Base-by-base conservation (phyloP, 2,329 filamentous ascomycete genomes). In the Microdochium trichocladiopsis region DNA sequence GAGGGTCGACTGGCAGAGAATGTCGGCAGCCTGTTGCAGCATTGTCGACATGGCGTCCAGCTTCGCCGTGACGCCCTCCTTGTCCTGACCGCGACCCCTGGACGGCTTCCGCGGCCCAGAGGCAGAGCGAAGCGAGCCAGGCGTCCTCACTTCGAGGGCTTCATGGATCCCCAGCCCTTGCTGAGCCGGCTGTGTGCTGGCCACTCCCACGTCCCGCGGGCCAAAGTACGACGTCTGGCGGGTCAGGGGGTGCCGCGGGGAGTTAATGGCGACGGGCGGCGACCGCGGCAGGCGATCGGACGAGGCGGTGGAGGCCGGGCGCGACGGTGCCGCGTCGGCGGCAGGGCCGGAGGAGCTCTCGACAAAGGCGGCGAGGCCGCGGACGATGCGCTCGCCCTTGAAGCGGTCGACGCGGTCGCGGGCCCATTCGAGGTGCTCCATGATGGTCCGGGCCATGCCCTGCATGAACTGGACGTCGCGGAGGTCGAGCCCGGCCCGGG, bases 361-460 rank as follows among this genome's bases (percentile, higher is more conserved):
- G 6, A 80, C 76, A 51, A 81, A 83, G 18, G 71, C 69, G 2
- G 75, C 77, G 11, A 84, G 65, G 0, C 79, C 78, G 16, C 76
- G 72, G 41, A 76, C 76, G 67, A 77, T 83, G 59, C 72, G 75
- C 55, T 74, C 80, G 41, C 71, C 78, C 57, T 72, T 74, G 59
- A 70, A 75, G 57, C 75, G 78, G 57, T 76, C 79, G 52, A 72
- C 77, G 51, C 68, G 75, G 55, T 70, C 73, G 56, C 74, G 72
- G 47, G 70, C 78, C 70, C 72, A 78, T 65, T 83, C 81, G 9
- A 88, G 63, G 53, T 86, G 83, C 36, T 82, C 76, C 69, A 83
- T 82, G 4, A 83, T 72, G 3, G 80, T 77, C 18, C 69, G 68
- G 0, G 76, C 71, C 65, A 86, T 72, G 41, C 82, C 80, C 45